Evolutionary conservation across 169 alveolate genomes (phyloP).

Genomic region (Plasmodium cynomolgi): DNA sequence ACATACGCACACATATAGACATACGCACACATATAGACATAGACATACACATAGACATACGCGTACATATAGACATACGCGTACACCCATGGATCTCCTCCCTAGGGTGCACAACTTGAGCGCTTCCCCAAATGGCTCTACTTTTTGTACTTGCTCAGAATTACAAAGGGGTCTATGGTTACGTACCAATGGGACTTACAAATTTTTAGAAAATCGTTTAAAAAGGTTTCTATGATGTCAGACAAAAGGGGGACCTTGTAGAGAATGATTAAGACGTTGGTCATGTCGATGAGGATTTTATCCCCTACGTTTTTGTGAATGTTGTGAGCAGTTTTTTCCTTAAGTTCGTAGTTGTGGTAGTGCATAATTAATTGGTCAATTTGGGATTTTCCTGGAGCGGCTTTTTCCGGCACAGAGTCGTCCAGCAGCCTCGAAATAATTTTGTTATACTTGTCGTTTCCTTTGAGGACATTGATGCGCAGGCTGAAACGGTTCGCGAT

Average conservation of each 20-base stretch:
- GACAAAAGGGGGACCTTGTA: slow-evolving; percentile 26
- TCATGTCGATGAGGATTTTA: slow-evolving; percentile 41
- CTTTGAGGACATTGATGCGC: slow-evolving; percentile 24
- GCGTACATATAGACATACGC: background rate
- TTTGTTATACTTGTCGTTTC: slow-evolving; percentile 21
- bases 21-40: background rate
- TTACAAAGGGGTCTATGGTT: slow-evolving; percentile 19
- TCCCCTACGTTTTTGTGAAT: slow-evolving; percentile 42
- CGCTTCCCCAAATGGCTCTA: background rate
- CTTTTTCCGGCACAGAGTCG: background rate
- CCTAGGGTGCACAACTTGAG: background rate
- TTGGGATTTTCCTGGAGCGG: background rate
- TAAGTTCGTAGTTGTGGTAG: slow-evolving; percentile 8
- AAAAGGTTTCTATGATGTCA: slow-evolving; percentile 22
- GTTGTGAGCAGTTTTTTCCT: slow-evolving; percentile 1
- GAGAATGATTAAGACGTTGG: slow-evolving; percentile 36
- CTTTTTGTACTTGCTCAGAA: slow-evolving; percentile 22
- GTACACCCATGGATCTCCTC: background rate
- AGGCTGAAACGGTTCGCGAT: slow-evolving; percentile 31
- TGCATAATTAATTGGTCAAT: slow-evolving; percentile 36
- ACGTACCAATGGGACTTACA: slow-evolving; percentile 24
- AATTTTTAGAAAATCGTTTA: slow-evolving; percentile 38
- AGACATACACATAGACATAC: background rate
- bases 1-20: background rate
- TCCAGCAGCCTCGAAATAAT: background rate